Evolutionary conservation across 495 filamentous ascomycete species (phyloP).

Genomic region (Aspergillus taichungensis): DNA sequence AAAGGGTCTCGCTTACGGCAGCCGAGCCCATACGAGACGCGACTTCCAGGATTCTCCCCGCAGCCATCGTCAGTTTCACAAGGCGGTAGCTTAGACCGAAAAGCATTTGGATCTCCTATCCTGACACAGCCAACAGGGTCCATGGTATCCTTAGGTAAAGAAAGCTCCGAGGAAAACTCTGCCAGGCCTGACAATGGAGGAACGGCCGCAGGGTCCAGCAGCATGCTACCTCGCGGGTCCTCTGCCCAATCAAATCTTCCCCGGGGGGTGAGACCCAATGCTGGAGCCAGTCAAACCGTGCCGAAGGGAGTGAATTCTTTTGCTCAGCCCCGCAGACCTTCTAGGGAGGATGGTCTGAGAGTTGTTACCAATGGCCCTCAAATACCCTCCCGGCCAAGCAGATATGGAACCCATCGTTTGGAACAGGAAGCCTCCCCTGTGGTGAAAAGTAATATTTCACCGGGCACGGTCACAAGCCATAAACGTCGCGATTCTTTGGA

Average conservation of each 20-base stretch:
- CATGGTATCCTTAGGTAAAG: slow-evolving; percentile 8
- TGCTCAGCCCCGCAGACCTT: not conserved
- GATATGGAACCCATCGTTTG: slow-evolving; percentile 69
- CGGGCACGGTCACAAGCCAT: slow-evolving; percentile 31
- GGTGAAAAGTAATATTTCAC: slow-evolving; percentile 67
- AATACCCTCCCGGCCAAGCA: slow-evolving; percentile 59
- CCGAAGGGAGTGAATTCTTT: not conserved
- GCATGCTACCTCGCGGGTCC: slow-evolving; percentile 54
- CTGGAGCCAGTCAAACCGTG: not conserved
- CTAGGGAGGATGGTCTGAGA: not conserved
- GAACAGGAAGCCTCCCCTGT: slow-evolving; percentile 54
- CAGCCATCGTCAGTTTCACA: slow-evolving; percentile 39
- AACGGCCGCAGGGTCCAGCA: slow-evolving; percentile 42
- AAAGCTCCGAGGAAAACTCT: slow-evolving; percentile 4
- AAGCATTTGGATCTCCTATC: slow-evolving; percentile 34
- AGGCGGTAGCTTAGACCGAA: slow-evolving; percentile 54
- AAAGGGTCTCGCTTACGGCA: slow-evolving; percentile 53
- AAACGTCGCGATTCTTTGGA: slow-evolving; percentile 36
- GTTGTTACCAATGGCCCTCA: not conserved
- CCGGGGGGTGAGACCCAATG: slow-evolving; percentile 8
- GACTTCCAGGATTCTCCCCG: slow-evolving; percentile 53
- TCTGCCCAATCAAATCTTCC: slow-evolving; percentile 44
- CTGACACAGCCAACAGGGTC: slow-evolving; percentile 10
- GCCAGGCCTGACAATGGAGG: slow-evolving; percentile 7
- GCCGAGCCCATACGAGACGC: slow-evolving; percentile 53